Base-by-base conservation (phyloP, 2,329 filamentous ascomycete species). In the Cercospora nicotianae region DNA sequence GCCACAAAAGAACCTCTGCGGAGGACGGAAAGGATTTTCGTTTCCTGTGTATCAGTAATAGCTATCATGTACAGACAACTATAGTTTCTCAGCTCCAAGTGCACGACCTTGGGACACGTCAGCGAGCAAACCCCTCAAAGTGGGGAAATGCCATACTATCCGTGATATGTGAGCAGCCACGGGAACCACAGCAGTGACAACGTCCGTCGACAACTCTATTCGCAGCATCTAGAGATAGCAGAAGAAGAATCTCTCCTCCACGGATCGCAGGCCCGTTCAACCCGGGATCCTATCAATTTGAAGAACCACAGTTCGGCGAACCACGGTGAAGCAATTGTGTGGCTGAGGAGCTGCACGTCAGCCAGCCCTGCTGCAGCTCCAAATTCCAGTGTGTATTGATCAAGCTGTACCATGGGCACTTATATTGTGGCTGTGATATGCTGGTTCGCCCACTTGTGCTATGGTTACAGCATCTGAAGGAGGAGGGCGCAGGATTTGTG, bases 31-130 rank as follows among this genome's bases (percentile, higher is more conserved):
- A 39, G 13, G 36, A 26, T 60, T 55, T 51, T 28, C 1, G 39
- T 64, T 64, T 48, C 51, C 33, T 61, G 64, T 65, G 20, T 36
- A 65, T 12, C 48, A 65, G 30, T 36, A 60, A 51, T 39, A 60
- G 36, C 9, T 53, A 59, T n/a, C 33, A 23, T 51, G 57, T 30
- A 60, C 45, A 51, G 18, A 20, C 45, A 51, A 51, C 36, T 26
- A 51, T 26, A 13, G 18, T 23, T 23, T 51, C 20, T 51, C 45
- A 51, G 23, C 48, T 53, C 20, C 20, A 53, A 53, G 20, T 13
- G 18, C 48, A 16, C 20, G 7, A 8, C 13, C 20, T 20, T 23
- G 20, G 18, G 13, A 20, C 20, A 20, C 18, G 45, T 23, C 20
- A 20, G 20, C 26, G 12, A 26, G 20, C 45, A 12, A 26, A 12